Evolutionary conservation across 2,329 filamentous ascomycete genomes (phyloP).

Genomic region (Chaetomium sp.): DNA sequence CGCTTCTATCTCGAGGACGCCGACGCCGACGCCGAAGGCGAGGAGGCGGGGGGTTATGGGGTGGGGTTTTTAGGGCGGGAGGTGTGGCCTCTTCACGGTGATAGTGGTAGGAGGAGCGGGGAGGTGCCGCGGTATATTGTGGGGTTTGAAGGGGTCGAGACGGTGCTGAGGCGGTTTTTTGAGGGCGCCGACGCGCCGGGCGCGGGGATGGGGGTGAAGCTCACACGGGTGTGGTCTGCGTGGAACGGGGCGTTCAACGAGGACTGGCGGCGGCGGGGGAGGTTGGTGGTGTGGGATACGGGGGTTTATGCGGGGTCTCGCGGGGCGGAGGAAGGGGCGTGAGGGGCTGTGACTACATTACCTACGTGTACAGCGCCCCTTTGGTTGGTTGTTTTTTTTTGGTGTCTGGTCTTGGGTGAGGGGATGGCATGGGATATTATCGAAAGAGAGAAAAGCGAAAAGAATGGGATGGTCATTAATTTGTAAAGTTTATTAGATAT

Average conservation of each 20-base stretch:
- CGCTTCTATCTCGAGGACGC: constrained; percentile 69
- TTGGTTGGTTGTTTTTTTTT: background rate
- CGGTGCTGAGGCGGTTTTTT: constrained; percentile 50
- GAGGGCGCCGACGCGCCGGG: constrained; percentile 37
- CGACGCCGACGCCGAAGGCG: too few species aligned
- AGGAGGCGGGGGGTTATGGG: constrained; percentile 29
- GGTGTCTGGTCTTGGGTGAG: background rate
- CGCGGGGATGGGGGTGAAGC: constrained; percentile 45
- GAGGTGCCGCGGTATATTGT: constrained; percentile 60
- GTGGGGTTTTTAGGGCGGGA: constrained; percentile 56
- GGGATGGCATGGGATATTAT: background rate
- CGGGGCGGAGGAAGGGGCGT: background rate
- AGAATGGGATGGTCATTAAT: background rate
- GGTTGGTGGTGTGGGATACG: constrained; percentile 63
- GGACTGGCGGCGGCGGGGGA: constrained; percentile 58
- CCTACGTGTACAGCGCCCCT: background rate
- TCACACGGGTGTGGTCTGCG: constrained; percentile 55
- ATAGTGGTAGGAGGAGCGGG: constrained; percentile 24
- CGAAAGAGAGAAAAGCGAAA: too few species aligned
- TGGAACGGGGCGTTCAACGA: constrained; percentile 66
- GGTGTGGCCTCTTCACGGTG: constrained; percentile 48
- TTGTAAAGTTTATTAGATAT: background rate
- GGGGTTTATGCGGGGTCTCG: constrained; percentile 38
- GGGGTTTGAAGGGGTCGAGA: constrained; percentile 62
- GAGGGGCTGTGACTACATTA: background rate